These are phyloP conservation scores for Ceratopteris richardii DNA, from an alignment of 75 land plant genomes.

Conservation along the genomic window DNA sequence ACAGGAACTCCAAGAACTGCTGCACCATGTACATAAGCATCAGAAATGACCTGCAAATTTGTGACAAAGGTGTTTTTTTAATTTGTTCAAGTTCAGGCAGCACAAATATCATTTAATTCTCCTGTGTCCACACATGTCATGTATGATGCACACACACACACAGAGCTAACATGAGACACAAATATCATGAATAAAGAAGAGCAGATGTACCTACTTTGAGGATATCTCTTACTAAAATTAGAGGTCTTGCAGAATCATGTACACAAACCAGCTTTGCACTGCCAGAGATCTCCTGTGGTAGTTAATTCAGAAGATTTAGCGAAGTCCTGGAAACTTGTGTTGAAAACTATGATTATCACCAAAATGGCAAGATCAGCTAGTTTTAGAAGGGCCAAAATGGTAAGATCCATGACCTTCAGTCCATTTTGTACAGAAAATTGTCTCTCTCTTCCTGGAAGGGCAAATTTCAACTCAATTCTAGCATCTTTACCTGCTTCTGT, in stretches of 20 bases:
- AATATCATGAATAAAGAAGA: too few species aligned
- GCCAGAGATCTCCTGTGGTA: conserved; percentile 54
- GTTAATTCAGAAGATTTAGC: conserved; percentile 1
- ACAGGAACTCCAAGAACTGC: conserved; percentile 99
- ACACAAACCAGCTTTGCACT: conserved; percentile 78
- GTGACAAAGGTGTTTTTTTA: too few species aligned
- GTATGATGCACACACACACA: neutral
- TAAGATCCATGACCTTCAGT: conserved; percentile 88
- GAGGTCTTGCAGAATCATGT: conserved; percentile 96
- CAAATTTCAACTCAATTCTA: conserved; percentile 60
- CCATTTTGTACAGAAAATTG: conserved; percentile 98
- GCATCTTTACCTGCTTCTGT: conserved; percentile 51
- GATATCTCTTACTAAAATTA: conserved; percentile 51
- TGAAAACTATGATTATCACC: neutral
- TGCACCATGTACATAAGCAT: conserved; percentile 82
- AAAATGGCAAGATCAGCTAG: neutral
- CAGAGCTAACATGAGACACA: conserved; percentile 4
- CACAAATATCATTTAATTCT: too few species aligned
- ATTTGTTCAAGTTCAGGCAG: too few species aligned
- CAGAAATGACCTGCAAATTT: conserved; percentile 67
- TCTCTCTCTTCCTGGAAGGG: conserved; percentile 94
- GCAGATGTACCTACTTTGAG: conserved; percentile 24
- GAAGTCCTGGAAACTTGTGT: neutral
- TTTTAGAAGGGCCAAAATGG: neutral
- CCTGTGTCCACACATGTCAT: too few species aligned